Evolutionary conservation across 2,329 filamentous ascomycete species (phyloP).

Genomic region (Hypoxylon sp.): DNA sequence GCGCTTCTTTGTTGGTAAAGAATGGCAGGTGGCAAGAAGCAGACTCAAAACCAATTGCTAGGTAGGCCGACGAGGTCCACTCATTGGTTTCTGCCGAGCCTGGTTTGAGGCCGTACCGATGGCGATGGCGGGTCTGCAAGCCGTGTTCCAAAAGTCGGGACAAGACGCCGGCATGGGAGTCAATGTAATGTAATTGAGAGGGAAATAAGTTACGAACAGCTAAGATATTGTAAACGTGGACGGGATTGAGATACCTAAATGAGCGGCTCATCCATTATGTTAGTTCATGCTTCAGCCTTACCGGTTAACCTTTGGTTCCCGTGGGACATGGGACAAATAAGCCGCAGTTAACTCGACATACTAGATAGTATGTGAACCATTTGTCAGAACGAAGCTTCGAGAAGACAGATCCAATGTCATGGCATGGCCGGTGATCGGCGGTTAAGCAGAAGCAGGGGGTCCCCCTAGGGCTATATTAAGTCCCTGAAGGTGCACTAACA

Average conservation of each 20-base stretch:
- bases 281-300: not conserved
- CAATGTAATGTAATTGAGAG: no score
- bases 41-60: slow-evolving; percentile 13
- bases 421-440: not conserved
- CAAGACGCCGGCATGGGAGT: not conserved
- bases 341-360: no score
- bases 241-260: not conserved
- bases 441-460: not conserved
- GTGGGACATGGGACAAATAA: not conserved
- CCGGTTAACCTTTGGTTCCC: not conserved
- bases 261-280: not conserved
- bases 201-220: not conserved
- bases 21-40: slow-evolving; percentile 6
- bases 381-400: slow-evolving; percentile 23
- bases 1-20: slow-evolving; percentile 28
- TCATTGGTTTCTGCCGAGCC: slow-evolving; percentile 7
- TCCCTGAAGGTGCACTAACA: not conserved
- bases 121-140: not conserved
- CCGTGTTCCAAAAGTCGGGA: not conserved
- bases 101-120: not conserved
- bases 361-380: not conserved
- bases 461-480: not conserved
- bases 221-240: not conserved
- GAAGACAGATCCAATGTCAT: slow-evolving; percentile 6
- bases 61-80: not conserved